A percentile compares a stretch with the other conserved stretches of the same genome.
Conservation (phyloP, 495 filamentous ascomycete species). For the Neohortaea acidophila region DNA sequence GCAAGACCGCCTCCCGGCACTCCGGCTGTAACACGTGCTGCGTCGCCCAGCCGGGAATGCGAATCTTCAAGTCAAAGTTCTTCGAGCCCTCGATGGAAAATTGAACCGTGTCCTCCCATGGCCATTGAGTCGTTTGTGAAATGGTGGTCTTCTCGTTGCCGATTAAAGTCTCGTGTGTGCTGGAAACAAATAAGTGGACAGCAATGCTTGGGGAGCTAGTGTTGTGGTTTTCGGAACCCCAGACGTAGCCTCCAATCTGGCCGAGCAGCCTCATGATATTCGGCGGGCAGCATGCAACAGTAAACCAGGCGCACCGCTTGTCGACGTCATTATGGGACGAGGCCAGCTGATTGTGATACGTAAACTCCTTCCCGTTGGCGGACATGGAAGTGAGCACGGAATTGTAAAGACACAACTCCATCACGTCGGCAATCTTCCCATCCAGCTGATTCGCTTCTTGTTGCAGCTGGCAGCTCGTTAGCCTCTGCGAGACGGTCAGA, state of each 20-base stretch:
- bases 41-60: slow-evolving; percentile 38
- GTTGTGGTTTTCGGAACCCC: no score
- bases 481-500: no score
- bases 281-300: slow-evolving; percentile 43
- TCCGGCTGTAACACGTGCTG: slow-evolving; percentile 29
- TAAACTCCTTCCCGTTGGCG: slow-evolving; percentile 36
- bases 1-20: slow-evolving; percentile 16
- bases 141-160: slow-evolving; percentile 27
- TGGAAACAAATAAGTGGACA: slow-evolving; percentile 39
- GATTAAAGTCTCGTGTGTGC: slow-evolving; percentile 29
- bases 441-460: no score
- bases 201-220: no score
- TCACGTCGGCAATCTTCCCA: slow-evolving; percentile 39
- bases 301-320: slow-evolving; percentile 37
- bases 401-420: slow-evolving; percentile 47
- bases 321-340: slow-evolving; percentile 34
- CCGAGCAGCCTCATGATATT: slow-evolving; percentile 40
- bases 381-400: slow-evolving; percentile 40
- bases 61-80: slow-evolving; percentile 20
- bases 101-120: no score
- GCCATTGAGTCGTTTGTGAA: slow-evolving; percentile 38
- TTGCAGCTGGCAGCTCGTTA: no score
- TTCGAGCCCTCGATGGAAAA: no score
- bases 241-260: slow-evolving; percentile 39
- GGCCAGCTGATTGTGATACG: slow-evolving; percentile 42